These are phyloP conservation scores for Diaporthe australafricana DNA, from an alignment of 2,329 filamentous ascomycete genomes.

Conservation along the genomic window DNA sequence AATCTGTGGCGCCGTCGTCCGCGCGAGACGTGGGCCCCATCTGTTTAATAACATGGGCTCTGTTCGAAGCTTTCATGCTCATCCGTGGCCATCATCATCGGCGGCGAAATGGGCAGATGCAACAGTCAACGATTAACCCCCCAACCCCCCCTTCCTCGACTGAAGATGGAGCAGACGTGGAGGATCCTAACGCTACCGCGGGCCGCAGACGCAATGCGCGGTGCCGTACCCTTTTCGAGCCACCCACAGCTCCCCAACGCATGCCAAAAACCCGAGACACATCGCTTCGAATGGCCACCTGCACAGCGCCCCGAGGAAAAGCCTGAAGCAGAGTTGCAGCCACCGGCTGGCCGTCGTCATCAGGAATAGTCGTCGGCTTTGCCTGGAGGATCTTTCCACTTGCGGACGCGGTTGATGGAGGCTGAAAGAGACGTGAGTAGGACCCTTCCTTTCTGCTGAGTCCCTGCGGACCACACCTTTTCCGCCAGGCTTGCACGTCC, in stretches of 20 bases:
- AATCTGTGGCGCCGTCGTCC: background rate
- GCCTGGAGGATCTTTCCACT: background rate
- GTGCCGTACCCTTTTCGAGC: background rate
- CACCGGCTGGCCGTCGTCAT: background rate
- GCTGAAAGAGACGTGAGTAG: background rate
- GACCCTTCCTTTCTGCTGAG: slow-evolving; percentile 2
- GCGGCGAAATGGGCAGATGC: slow-evolving; percentile 7
- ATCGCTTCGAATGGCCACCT: background rate
- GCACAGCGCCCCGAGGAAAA: background rate
- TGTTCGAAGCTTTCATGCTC: background rate
- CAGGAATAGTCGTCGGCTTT: background rate
- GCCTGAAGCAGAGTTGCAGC: background rate
- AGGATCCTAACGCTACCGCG: slow-evolving; percentile 10
- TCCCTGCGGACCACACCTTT: background rate
- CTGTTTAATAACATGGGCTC: background rate
- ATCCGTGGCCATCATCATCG: background rate
- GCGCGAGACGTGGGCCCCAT: background rate
- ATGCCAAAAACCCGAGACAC: background rate
- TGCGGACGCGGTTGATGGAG: background rate
- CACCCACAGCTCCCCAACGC: background rate
- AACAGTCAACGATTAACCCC: slow-evolving; percentile 14
- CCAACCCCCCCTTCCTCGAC: too few relatives aligned
- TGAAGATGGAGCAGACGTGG: background rate
- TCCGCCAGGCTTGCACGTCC: background rate
- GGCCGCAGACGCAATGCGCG: slow-evolving; percentile 22